A percentile compares a stretch with the other conserved stretches of the same genome.
Conservation (phyloP, 1,139 yeast species). For the Yamadazyma blattariae region DNA sequence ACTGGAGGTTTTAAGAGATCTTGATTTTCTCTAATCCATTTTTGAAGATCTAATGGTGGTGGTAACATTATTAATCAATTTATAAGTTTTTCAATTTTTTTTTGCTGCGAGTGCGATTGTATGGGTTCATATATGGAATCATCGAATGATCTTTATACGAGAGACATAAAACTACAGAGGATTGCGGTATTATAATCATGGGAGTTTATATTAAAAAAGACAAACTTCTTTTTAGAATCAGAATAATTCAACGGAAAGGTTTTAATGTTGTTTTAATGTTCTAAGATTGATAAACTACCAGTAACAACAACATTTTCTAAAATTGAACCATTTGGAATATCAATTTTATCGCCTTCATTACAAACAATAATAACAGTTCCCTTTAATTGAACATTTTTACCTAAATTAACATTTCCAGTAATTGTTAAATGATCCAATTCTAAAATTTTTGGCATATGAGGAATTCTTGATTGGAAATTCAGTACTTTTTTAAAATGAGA, state of each 20-base stretch:
- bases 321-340: conserved; percentile 93
- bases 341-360: conserved; percentile 94
- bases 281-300: conserved; percentile 92
- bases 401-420: conserved; percentile 92
- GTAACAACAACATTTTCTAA: conserved; percentile 96
- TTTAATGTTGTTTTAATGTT: too few species aligned
- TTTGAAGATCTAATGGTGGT: conserved; percentile 69
- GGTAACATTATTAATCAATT: conserved; percentile 47
- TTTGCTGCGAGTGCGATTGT: too few species aligned
- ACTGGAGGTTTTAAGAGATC: conserved; percentile 87
- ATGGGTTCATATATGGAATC: neutral
- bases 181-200: too few species aligned
- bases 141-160: too few species aligned
- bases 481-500: conserved; percentile 94
- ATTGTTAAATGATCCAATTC: conserved; percentile 97
- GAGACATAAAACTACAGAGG: too few species aligned
- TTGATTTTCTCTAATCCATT: conserved; percentile 78
- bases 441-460: conserved; percentile 94
- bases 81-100: neutral
- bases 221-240: too few species aligned
- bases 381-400: conserved; percentile 86
- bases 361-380: conserved; percentile 98
- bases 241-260: too few species aligned
- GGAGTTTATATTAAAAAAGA: too few species aligned
- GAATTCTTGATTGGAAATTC: conserved; percentile 84